phyloP scores from a whole-genome alignment of 2,329 filamentous ascomycete species.

The Lizonia empirigonia region DNA sequence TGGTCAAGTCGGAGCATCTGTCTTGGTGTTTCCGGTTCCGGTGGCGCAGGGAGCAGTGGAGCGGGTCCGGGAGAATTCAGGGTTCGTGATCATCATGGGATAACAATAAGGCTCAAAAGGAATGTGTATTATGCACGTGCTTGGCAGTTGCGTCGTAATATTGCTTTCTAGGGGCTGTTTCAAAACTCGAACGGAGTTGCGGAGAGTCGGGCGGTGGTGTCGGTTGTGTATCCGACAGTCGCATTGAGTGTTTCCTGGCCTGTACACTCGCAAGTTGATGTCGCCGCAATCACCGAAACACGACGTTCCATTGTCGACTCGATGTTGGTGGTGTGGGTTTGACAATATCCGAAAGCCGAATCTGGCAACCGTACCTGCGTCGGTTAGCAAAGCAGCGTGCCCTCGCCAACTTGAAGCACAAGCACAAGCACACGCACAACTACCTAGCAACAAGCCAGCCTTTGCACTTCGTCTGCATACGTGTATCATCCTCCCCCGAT shows the following conservation, averaged over 20 bases:
- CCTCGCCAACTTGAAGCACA: background rate
- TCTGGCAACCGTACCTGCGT: background rate
- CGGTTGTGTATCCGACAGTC: background rate
- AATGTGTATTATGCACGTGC: background rate
- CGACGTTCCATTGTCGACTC: no score
- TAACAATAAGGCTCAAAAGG: background rate
- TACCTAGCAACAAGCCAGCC: no score
- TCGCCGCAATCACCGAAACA: background rate
- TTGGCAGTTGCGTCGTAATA: background rate
- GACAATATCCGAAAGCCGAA: background rate
- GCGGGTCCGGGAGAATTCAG: conserved; percentile 4
- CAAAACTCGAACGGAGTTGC: background rate
- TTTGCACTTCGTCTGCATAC: no score
- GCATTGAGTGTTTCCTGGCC: background rate
- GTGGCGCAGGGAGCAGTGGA: background rate
- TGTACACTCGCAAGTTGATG: background rate
- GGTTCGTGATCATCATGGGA: conserved; percentile 1
- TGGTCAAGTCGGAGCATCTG: background rate
- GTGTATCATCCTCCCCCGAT: no score
- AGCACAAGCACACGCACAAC: no score
- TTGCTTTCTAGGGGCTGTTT: conserved; percentile 1
- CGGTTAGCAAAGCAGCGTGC: background rate
- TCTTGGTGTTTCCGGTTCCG: background rate
- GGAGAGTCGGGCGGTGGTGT: background rate
- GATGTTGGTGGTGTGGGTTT: background rate